Conservation (phyloP, 108 stramenopile genomes). For the Phaeodactylum tricornutum region DNA sequence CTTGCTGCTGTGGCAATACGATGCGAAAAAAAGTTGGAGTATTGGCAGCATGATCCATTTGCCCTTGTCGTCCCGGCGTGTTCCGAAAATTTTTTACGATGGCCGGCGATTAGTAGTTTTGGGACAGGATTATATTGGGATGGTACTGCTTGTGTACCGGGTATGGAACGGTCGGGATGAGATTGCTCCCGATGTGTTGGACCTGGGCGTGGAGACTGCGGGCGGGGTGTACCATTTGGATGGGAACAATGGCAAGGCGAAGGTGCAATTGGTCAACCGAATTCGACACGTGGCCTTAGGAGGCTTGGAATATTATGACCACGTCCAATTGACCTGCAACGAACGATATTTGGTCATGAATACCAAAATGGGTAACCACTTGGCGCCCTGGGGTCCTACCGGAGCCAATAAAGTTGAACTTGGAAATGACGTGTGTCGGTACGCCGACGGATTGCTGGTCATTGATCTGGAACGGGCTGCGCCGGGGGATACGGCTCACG, state of each 20-base stretch:
- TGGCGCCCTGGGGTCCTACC: too few species aligned
- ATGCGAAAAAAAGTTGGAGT: slow-evolving; percentile 17
- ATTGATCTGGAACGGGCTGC: too few species aligned
- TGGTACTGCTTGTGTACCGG: slow-evolving; percentile 51
- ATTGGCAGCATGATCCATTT: slow-evolving; percentile 40
- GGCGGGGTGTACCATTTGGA: slow-evolving; percentile 20
- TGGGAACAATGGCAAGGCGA: not conserved
- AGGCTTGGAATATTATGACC: slow-evolving; percentile 44
- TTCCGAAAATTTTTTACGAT: slow-evolving; percentile 42
- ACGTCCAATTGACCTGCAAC: slow-evolving; percentile 44
- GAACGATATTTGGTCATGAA: slow-evolving; percentile 58
- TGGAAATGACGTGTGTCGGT: too few species aligned
- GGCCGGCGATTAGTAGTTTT: slow-evolving; percentile 52
- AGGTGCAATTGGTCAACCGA: slow-evolving; percentile 32
- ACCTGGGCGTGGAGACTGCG: slow-evolving; percentile 9
- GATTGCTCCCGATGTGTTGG: slow-evolving; percentile 4
- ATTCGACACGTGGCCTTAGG: slow-evolving; percentile 55
- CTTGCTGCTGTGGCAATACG: slow-evolving; percentile 32
- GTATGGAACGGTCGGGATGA: too few species aligned
- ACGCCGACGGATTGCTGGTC: too few species aligned
- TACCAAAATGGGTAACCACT: slow-evolving; percentile 48
- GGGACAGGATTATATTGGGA: slow-evolving; percentile 58
- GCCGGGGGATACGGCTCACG: too few species aligned
- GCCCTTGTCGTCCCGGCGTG: slow-evolving; percentile 34
- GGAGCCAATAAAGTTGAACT: too few species aligned